Base-by-base conservation (phyloP, 2,329 filamentous ascomycete genomes). In the Cordyceps pruinosa region DNA sequence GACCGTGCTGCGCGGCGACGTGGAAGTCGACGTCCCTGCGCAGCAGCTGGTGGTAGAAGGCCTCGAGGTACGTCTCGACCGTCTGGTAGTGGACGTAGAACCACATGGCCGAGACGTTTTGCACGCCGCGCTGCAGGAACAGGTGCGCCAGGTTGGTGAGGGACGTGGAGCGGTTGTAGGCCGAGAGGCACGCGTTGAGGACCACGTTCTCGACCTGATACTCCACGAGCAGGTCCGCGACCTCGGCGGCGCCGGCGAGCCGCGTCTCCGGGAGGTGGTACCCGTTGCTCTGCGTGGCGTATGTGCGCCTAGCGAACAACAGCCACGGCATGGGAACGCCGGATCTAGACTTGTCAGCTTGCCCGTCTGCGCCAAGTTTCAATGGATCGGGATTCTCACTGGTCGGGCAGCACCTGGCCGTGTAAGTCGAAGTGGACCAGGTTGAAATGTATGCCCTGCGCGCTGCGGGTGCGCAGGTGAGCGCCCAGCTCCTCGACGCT, bases 101-200 rank as follows among this genome's bases (percentile, higher is more conserved):
- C 66, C 66, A 68, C 65, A 68, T 67, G 60, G 65, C 65, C 21
- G 65, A 66, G 26, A 68, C 63, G 39, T 66, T 64, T 3, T 60
- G 61, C 9, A 67, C 60, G 42, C 66, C 66, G 30, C 62, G 61
- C 49, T 58, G 58, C n/a, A 68, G 56, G n/a, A 68, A 64, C 32
- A 65, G 63, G 59, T 67, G 65, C n/a, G 65, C 61, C 35, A 68
- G 58, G 52, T 67, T 68, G 2, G 64, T 65, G 15, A 58, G 51
- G 32, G 64, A 58, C 15, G 61, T 58, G 19, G 62, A 52, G 19
- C 59, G 61, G 58, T 67, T 68, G 58, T 68, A 68, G 17, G 65
- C 66, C 9, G 66, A 68, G 15, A 68, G 60, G 41, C 65, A 67
- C 8, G 66, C 63, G 34, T 68, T 67, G 26, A 68, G 62, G 4